Percentiles rank a stretch among this genome's conserved stretches.
These are phyloP conservation scores for Draba incana DNA, from an alignment of 345 rosid genomes.

Conservation along the genomic window DNA sequence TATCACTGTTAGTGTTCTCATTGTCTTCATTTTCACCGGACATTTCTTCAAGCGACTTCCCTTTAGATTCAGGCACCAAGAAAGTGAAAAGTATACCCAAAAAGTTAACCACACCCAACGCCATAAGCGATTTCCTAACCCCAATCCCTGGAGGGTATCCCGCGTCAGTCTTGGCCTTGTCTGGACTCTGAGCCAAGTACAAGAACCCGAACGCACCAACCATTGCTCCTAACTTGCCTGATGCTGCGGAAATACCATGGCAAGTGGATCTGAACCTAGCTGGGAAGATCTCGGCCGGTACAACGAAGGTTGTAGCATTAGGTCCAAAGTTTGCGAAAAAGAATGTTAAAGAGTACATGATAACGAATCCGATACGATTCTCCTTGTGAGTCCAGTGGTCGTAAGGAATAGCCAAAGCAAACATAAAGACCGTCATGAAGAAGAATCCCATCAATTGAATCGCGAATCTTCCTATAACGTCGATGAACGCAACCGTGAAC, in stretches of 20 bases:
- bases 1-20: slow-evolving; percentile 30
- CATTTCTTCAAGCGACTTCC: slow-evolving; percentile 43
- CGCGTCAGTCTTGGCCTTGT: slow-evolving; percentile 71
- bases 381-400: slow-evolving; percentile 69
- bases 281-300: slow-evolving; percentile 88
- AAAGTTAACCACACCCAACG: slow-evolving; percentile 61
- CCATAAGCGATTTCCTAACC: slow-evolving; percentile 64
- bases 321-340: slow-evolving; percentile 93
- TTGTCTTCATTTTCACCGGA: slow-evolving; percentile 45
- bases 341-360: slow-evolving; percentile 77
- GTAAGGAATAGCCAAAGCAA: slow-evolving; percentile 57
- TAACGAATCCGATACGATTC: slow-evolving; percentile 69
- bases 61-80: slow-evolving; percentile 47
- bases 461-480: slow-evolving; percentile 60
- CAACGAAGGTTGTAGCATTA: slow-evolving; percentile 83
- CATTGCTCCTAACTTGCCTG: slow-evolving; percentile 82
- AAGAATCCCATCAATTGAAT: slow-evolving; percentile 74
- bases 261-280: slow-evolving; percentile 86
- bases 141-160: slow-evolving; percentile 93
- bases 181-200: slow-evolving; percentile 55
- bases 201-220: slow-evolving; percentile 80
- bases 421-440: slow-evolving; percentile 61
- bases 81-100: slow-evolving; percentile 45
- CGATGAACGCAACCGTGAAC: slow-evolving; percentile 66
- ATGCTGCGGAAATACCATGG: slow-evolving; percentile 77